Conservation (phyloP, 2,329 filamentous ascomycete genomes). For the Aphanocladium album region DNA sequence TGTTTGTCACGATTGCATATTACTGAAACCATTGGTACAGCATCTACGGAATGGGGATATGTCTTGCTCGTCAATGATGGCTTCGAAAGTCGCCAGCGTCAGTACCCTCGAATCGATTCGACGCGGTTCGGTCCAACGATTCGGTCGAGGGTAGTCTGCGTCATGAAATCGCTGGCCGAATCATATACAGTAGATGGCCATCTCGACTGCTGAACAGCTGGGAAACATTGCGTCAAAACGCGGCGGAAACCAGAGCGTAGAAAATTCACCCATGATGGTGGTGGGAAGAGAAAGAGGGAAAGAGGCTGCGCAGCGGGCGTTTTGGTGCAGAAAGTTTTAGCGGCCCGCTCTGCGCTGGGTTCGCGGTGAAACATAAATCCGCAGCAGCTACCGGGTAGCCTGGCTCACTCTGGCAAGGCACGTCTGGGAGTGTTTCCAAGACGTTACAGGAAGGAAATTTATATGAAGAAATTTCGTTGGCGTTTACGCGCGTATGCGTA, state of each 20-base stretch:
- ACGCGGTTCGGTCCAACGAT: no score
- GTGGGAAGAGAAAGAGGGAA: not conserved
- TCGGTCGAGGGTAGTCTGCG: no score
- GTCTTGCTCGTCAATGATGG: not conserved
- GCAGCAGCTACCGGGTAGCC: not conserved
- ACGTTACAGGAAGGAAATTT: not conserved
- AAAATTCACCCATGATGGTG: not conserved
- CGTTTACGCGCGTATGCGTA: no score
- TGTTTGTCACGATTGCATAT: not conserved
- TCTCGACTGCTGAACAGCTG: not conserved
- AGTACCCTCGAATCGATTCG: not conserved
- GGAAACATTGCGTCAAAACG: not conserved
- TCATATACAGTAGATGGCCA: not conserved
- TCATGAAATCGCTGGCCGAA: no score
- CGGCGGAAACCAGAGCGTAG: not conserved
- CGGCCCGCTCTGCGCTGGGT: not conserved
- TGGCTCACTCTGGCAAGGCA: not conserved
- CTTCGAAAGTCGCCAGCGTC: not conserved
- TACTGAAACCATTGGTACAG: not conserved
- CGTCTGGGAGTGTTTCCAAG: not conserved
- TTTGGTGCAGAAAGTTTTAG: not conserved
- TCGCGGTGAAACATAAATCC: constrained; percentile 5
- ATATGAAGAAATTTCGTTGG: no score
- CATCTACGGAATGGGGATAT: not conserved
- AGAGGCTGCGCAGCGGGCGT: not conserved